Percentiles rank a stretch among this genome's conserved stretches.
phyloP scores from a whole-genome alignment of 2,329 filamentous ascomycete genomes.

The Penicillium hesseltinei region DNA sequence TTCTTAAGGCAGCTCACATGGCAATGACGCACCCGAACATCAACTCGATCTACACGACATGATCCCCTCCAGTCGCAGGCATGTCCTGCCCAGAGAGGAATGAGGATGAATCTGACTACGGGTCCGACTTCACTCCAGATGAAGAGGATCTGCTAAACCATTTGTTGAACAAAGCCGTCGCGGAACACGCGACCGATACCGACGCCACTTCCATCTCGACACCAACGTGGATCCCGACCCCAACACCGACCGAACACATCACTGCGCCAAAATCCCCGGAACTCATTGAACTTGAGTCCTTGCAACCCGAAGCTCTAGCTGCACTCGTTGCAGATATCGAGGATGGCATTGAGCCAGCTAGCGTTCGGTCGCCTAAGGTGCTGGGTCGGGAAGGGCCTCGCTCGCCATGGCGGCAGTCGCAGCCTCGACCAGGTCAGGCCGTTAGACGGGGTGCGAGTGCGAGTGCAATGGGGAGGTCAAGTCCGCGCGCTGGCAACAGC shows the following conservation, averaged over 20 bases:
- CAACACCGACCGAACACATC: conserved; percentile 10
- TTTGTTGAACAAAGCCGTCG: conserved; percentile 49
- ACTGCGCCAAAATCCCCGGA: conserved; percentile 4
- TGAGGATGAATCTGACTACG: conserved; percentile 53
- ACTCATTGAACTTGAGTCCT: conserved; percentile 16
- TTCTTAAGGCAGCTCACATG: conserved; percentile 10
- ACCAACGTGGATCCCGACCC: conserved; percentile 21
- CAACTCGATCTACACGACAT: conserved; percentile 18
- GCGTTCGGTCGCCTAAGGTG: conserved; percentile 42
- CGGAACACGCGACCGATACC: conserved; percentile 30
- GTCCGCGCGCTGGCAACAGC: conserved; percentile 27
- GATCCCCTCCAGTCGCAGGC: conserved; percentile 27
- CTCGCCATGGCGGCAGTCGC: conserved; percentile 26
- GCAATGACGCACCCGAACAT: conserved; percentile 16
- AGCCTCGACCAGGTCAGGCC: conserved; percentile 19
- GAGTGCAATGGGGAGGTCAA: conserved; percentile 27
- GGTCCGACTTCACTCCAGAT: conserved; percentile 59
- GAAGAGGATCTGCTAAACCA: conserved; percentile 55
- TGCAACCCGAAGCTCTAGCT: conserved; percentile 16
- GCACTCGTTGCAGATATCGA: conserved; percentile 41
- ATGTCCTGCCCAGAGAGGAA: conserved; percentile 32
- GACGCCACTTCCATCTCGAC: conserved; percentile 16
- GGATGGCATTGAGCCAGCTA: conserved; percentile 42
- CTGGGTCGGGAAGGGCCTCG: conserved; percentile 40
- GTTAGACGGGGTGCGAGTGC: conserved; percentile 11